Evolutionary conservation across 1,284 basidiomycete species (phyloP), one percentile per base, ranked within the genome.

Genomic region (Ganoderma sp.): DNA sequence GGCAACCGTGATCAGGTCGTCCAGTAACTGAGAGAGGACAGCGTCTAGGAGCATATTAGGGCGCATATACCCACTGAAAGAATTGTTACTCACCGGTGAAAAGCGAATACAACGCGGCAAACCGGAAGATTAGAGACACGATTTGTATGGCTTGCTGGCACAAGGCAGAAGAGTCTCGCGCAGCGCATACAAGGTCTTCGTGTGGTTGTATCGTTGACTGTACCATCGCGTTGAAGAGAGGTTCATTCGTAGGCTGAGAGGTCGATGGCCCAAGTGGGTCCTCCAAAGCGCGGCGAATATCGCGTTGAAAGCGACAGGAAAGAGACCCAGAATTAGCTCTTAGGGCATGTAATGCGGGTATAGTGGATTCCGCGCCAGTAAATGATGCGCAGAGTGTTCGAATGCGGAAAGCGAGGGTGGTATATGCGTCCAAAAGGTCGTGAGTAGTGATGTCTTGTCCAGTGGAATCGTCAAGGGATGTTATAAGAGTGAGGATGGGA

Each of bases 361-460:
- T 9, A 2, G 61, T 39, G 2, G 19, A 22, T 10, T 42, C 17
- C 17, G 22, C 32, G 1, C 67, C 54, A 10, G 77, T 58, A 2
- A 86, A 70, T 32, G 66, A 56, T 1, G 70, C 65, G 10, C 77
- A 74, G 25, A 82, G 78, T 2, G 77, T 73, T 37, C 82, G 79
- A 63, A 90, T 76, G 32, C 85, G 82, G 52, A 76, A 75, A 0
- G 81, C 81, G 52, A 90, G 79, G 0, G 81, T 80, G 67, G 77
- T 79, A 73, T 90, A 90, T 25, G 89, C 87, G 72, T 90, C 88
- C 37, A 83, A 75, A 65, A 90, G 77, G 73, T 88, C 87, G 70
- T 87, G 84, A 41, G 78, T 65, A 1, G 81, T 81, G n/a, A 84
- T 76, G n/a, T 67, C 34, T 9, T 69, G 63, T n/a, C 68, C 71